Base-by-base conservation (phyloP, 768 basidiomycete species). In the Lentinula detonsa region DNA sequence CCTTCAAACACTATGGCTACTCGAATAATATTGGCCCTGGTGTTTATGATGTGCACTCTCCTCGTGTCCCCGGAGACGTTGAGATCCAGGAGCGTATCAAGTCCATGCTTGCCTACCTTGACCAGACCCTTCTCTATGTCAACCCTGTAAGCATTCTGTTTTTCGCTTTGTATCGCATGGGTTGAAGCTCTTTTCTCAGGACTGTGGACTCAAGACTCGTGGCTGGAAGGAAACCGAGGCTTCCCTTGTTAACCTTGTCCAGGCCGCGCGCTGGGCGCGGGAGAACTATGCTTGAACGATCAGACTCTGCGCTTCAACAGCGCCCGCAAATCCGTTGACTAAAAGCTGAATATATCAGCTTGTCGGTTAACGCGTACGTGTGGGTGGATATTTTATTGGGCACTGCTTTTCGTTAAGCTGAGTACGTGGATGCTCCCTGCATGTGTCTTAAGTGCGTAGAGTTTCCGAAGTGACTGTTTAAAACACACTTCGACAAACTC, bases 11-110 rank as follows among this genome's bases (percentile, higher is more conserved):
- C 62, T 91, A 93, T 75, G 91, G 91, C 48, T 98, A 98, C 83
- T 90, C 92, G 61, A 96, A 95, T 82, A 88, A 93, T 79, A 98
- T 98, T 72, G 95, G 96, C 61, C 96, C 96, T 18, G 96, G 94
- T 84, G 93, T 97, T 71, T 97, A 97, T 73, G 95, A 98, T 74
- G 97, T 99, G 78, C 97, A 98, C 83, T 98, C 95, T 68, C 97
- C 97, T 64, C 95, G 97, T 85, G 92, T 99, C 65, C 97, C 97
- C 49, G 79, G 86, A 62, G 85, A 87, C 68, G 84, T 94, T 74
- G 97, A 99, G 81, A 95, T 98, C 79, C 90, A 87, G 80, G 89
- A 95, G 68, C 91, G 95, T 69, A 81, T 98, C 72, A 84, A 84
- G 74, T 75, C 85, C 65, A 94, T 96, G 85, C 85, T 93, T 67